Percentiles rank a stretch among this genome's conserved stretches.
These are phyloP conservation scores for Coniferiporia sulphurascens DNA, from an alignment of 1,284 basidiomycete genomes.

Conservation along the genomic window DNA sequence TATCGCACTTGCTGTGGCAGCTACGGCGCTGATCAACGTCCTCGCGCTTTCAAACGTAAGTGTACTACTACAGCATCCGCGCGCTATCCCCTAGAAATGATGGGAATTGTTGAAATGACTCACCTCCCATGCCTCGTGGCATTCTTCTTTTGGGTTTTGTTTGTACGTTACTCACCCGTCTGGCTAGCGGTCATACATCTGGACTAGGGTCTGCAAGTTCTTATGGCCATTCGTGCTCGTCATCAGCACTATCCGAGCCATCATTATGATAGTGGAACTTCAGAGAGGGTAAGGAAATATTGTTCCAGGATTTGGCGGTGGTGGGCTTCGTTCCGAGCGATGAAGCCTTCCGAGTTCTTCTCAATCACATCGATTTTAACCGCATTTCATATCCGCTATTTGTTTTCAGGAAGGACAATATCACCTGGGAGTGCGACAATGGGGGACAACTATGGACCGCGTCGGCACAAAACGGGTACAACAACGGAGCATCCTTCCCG, in stretches of 20 bases:
- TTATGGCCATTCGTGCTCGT: slow-evolving; percentile 72
- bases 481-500: slow-evolving; percentile 45
- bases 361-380: slow-evolving; percentile 17
- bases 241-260: slow-evolving; percentile 60
- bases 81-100: background rate
- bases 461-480: slow-evolving; percentile 40
- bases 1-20: slow-evolving; percentile 56
- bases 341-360: slow-evolving; percentile 13
- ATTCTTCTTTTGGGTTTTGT: background rate
- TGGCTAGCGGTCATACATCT: slow-evolving; percentile 64
- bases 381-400: slow-evolving; percentile 19
- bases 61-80: slow-evolving; percentile 12
- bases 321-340: slow-evolving; percentile 11
- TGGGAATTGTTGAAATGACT: background rate
- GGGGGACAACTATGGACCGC: slow-evolving; percentile 65
- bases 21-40: slow-evolving; percentile 51
- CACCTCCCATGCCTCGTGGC: slow-evolving; percentile 3
- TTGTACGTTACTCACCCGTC: slow-evolving; percentile 17
- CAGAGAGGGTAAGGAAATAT: slow-evolving; percentile 51
- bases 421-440: slow-evolving; percentile 73
- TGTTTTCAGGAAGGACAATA: slow-evolving; percentile 55
- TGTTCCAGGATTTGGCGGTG: too few species aligned
- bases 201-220: slow-evolving; percentile 63
- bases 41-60: slow-evolving; percentile 67
- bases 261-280: slow-evolving; percentile 71